These are phyloP conservation scores for Macadamia integrifolia DNA, from an alignment of 164 flowering plant genomes.

Conservation along the genomic window DNA sequence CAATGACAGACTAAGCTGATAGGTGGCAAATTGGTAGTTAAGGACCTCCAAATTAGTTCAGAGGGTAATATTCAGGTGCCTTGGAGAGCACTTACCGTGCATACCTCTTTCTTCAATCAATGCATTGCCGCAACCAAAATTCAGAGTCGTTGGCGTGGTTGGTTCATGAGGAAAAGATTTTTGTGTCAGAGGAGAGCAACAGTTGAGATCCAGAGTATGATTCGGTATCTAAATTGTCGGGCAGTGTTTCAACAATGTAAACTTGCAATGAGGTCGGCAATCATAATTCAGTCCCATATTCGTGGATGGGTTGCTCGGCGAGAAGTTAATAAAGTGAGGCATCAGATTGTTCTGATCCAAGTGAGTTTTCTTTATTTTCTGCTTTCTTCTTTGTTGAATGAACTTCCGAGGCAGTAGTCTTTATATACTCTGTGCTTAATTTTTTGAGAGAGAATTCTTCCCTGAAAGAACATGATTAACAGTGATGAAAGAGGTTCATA, in stretches of 20 bases:
- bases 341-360: conserved; percentile 37
- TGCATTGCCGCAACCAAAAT: conserved; percentile 50
- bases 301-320: conserved; percentile 56
- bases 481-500: no score
- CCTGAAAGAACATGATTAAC: no score
- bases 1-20: conserved; percentile 7
- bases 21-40: conserved; percentile 7
- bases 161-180: conserved; percentile 34
- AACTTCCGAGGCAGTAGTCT: no score
- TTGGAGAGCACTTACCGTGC: conserved; percentile 25
- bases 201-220: conserved; percentile 14
- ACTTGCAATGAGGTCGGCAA: conserved; percentile 42
- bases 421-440: no score
- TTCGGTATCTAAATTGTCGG: conserved; percentile 19
- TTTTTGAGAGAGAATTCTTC: no score
- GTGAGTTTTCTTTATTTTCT: conserved; percentile 28
- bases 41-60: conserved; percentile 21
- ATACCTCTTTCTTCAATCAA: conserved; percentile 17
- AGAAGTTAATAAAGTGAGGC: conserved; percentile 20
- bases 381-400: neutral
- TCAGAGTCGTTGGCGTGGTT: conserved; percentile 50
- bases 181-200: conserved; percentile 25
- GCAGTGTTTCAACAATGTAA: conserved; percentile 23
- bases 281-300: conserved; percentile 51
- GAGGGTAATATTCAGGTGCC: conserved; percentile 34